Base-by-base conservation (phyloP, 345 rosid genomes). In the Eucalyptus victrix region DNA sequence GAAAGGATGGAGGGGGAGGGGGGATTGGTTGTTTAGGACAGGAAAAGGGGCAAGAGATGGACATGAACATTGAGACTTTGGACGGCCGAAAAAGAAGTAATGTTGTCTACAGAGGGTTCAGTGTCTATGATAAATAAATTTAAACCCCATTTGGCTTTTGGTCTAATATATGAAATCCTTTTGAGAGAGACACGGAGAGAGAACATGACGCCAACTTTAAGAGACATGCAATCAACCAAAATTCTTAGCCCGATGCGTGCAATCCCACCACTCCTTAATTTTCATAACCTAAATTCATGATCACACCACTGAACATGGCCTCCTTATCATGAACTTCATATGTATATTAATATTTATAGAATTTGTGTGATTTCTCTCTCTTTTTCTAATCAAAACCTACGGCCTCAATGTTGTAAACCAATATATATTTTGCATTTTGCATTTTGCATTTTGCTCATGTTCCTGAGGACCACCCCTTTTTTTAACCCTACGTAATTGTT, bases 141-240 rank as follows among this genome's bases (percentile, higher is more conserved):
- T 85, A n/a, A 26, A 51, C 45, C 30, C 51, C 40, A 21, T 40
- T 40, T 40, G 85, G 85, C 49, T 89, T 72, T 72, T 89, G 45
- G 80, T 45, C 40, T 72, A 87, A 69, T 87, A 86, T 67, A 40
- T 40, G 86, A 87, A 19, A 62, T 49, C 88, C 44, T 49, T 42
- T 89, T 58, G 10, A 49, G n/a, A 88, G 85, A 85, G 69, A 90
- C 80, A 86, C 24, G 12, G 81, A 19, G 26, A 87, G 91, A 86
- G 76, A 90, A 90, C 93, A 89, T 89, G 89, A 30, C 67, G 87
- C 91, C 92, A 91, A 90, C 92, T 88, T 88, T 90, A 88, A 87
- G 87, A 81, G 90, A 91, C 92, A 91, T 90, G 90, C 88, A 89
- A 91, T 90, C 89, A 89, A 87, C 87, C 87, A 86, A 87, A 80